These are phyloP conservation scores for Fusarium chlamydosporum DNA, from an alignment of 2,329 filamentous ascomycete species.

Conservation along the genomic window DNA sequence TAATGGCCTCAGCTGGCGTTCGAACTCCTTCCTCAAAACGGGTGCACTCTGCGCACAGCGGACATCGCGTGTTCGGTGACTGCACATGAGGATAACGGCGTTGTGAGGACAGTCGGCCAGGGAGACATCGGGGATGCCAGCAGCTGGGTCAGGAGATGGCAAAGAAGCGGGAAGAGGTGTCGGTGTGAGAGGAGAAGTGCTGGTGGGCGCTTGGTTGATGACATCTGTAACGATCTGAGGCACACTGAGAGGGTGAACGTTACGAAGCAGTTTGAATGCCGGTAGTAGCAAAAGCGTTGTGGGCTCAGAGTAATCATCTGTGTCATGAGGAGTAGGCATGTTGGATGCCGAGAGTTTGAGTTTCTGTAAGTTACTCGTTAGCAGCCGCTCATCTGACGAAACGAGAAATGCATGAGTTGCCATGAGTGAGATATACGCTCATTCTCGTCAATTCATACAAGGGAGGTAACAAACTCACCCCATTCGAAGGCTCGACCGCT, in stretches of 20 bases:
- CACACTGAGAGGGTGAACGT: slow-evolving; percentile 82
- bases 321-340: slow-evolving; percentile 82
- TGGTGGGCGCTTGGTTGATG: slow-evolving; percentile 81
- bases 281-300: slow-evolving; percentile 89
- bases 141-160: slow-evolving; percentile 50
- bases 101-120: slow-evolving; percentile 78
- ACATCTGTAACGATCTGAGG: slow-evolving; percentile 78
- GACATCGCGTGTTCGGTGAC: slow-evolving; percentile 92
- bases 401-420: neutral
- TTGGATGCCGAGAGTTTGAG: slow-evolving; percentile 94
- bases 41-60: slow-evolving; percentile 96
- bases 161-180: slow-evolving; percentile 57
- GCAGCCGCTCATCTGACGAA: neutral
- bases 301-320: slow-evolving; percentile 73
- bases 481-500: slow-evolving; percentile 73
- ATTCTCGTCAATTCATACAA: slow-evolving; percentile 2
- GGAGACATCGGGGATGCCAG: slow-evolving; percentile 53
- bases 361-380: slow-evolving; percentile 64
- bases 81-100: slow-evolving; percentile 92
- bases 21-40: slow-evolving; percentile 87
- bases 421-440: neutral
- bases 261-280: slow-evolving; percentile 84
- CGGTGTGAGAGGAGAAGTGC: slow-evolving; percentile 70
- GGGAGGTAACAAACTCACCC: slow-evolving; percentile 65
- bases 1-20: slow-evolving; percentile 86